These are phyloP conservation scores for Solanum hybrid DNA, from an alignment of 305 asterid genomes.

Conservation along the genomic window DNA sequence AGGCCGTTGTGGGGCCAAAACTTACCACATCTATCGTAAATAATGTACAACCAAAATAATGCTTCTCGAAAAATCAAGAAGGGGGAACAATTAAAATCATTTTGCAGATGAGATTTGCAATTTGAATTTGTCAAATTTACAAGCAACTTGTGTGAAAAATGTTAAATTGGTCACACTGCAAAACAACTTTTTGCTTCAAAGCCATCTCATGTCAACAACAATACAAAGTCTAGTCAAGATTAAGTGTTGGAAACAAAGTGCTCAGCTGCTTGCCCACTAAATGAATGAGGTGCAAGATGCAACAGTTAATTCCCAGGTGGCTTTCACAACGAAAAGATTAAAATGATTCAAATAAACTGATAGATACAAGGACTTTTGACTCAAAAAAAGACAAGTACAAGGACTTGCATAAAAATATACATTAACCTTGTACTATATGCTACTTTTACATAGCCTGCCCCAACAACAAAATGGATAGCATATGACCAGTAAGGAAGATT, in stretches of 20 bases:
- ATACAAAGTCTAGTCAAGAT: neutral
- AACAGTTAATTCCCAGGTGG: neutral
- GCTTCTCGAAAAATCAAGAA: neutral
- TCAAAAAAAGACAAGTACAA: neutral
- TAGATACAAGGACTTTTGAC: neutral
- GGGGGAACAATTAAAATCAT: neutral
- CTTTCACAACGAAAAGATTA: neutral
- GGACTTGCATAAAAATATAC: neutral
- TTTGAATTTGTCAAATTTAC: neutral
- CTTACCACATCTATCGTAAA: neutral
- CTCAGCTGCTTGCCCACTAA: neutral
- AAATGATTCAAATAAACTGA: neutral
- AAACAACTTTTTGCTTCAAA: neutral
- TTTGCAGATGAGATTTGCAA: neutral
- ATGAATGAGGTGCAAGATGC: neutral
- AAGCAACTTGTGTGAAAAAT: neutral
- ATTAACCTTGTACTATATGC: neutral
- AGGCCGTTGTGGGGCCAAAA: neutral
- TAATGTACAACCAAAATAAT: neutral
- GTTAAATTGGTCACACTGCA: neutral
- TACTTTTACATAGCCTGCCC: neutral
- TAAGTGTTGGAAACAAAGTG: neutral
- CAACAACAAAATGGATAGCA: neutral
- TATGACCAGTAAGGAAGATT: constrained; percentile 3
- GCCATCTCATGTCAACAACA: neutral